A percentile compares a stretch with the other conserved stretches of the same genome.
Evolutionary conservation across 768 basidiomycete species (phyloP).

Genomic region (Dacryopinax spathularia): DNA sequence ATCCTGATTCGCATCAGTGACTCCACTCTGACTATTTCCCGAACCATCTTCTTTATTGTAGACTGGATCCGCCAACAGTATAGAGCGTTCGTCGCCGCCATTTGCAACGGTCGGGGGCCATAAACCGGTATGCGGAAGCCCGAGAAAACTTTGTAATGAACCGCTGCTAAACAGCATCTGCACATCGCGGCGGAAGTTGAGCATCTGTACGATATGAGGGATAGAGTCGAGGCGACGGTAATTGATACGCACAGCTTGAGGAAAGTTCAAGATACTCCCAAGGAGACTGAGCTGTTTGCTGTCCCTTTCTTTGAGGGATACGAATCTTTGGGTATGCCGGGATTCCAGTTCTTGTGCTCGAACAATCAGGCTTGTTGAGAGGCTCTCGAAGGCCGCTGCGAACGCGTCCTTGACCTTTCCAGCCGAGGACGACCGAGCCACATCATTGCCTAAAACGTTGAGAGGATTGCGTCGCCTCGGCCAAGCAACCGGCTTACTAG

Average conservation of each 20-base stretch:
- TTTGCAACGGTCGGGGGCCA: background rate
- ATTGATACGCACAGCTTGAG: conserved; percentile 50
- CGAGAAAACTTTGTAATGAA: conserved; percentile 45
- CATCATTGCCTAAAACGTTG: conserved; percentile 45
- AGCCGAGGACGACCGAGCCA: conserved; percentile 75
- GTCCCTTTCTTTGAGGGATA: conserved; percentile 31
- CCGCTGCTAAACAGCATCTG: conserved; percentile 51
- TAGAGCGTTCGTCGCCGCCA: background rate
- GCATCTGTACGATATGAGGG: conserved; percentile 34
- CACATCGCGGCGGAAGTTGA: conserved; percentile 56
- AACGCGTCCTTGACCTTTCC: conserved; percentile 76
- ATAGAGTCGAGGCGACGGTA: background rate
- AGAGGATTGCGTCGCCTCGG: conserved; percentile 5
- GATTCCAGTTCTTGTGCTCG: conserved; percentile 49
- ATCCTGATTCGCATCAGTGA: background rate
- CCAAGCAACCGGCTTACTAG: conserved; percentile 40
- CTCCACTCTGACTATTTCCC: background rate
- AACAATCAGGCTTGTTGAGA: conserved; percentile 59
- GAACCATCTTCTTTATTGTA: background rate
- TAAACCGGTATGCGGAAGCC: conserved; percentile 13
- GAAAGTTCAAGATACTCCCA: conserved; percentile 64
- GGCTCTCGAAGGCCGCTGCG: conserved; percentile 50
- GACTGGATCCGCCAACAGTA: background rate
- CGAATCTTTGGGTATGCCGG: conserved; percentile 36
- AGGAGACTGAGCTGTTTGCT: conserved; percentile 64